Percentiles rank a stretch among this genome's conserved stretches.
These are phyloP conservation scores for Bromus sterilis DNA, from an alignment of 176 grass and related monocot species.

Conservation along the genomic window DNA sequence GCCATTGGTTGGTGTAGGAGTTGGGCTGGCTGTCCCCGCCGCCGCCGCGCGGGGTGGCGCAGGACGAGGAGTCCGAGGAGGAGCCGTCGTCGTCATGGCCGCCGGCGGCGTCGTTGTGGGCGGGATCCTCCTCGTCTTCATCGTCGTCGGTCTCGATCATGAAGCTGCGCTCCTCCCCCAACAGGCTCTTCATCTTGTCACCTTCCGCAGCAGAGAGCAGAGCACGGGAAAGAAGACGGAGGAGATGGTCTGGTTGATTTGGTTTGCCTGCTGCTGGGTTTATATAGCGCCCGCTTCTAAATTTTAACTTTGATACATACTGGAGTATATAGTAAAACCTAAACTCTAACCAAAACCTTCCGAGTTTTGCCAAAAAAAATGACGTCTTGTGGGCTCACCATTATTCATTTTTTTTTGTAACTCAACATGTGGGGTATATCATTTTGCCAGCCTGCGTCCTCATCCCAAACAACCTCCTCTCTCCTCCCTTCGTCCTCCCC, in stretches of 20 bases:
- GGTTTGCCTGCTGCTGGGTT: too few relatives aligned
- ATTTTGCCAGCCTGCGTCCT: too few relatives aligned
- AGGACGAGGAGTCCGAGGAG: conserved; percentile 36
- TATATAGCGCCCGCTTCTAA: too few relatives aligned
- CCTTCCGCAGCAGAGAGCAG: neutral
- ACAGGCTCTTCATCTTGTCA: conserved; percentile 42
- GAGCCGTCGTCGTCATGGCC: neutral
- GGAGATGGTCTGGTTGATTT: neutral
- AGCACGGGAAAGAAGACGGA: neutral
- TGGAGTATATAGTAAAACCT: too few relatives aligned
- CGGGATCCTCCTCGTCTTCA: conserved; percentile 47
- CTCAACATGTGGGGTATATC: too few relatives aligned
- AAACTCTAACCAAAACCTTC: too few relatives aligned
- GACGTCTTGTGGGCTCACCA: too few relatives aligned
- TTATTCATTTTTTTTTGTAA: too few relatives aligned
- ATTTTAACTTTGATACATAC: too few relatives aligned
- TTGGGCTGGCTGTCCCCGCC: conserved; percentile 33
- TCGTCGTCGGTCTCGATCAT: conserved; percentile 80
- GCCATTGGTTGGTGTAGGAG: conserved; percentile 81
- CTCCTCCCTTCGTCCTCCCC: too few relatives aligned
- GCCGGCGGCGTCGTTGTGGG: conserved; percentile 45
- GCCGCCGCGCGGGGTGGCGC: conserved; percentile 13
- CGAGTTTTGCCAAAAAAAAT: too few relatives aligned
- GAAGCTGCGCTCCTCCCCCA: conserved; percentile 61
- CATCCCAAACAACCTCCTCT: too few relatives aligned